Percentiles rank a stretch among this genome's conserved stretches.
phyloP scores from a whole-genome alignment of 2,329 filamentous ascomycete species.

The Trichoderma koningii region DNA sequence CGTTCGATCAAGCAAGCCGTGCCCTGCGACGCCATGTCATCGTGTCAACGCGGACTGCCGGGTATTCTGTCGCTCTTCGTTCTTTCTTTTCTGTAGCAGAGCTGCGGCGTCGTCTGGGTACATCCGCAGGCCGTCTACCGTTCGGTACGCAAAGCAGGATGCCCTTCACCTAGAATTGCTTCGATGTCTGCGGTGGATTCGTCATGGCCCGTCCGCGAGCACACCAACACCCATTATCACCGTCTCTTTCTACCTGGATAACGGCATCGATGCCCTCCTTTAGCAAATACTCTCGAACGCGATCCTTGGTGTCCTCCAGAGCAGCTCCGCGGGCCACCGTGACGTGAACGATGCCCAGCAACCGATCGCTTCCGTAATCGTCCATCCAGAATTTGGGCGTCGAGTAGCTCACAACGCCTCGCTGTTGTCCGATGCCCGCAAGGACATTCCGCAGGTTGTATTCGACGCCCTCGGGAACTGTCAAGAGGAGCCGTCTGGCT shows the following conservation, averaged over 20 bases:
- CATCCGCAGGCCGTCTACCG: not conserved
- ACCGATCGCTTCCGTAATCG: constrained; percentile 59
- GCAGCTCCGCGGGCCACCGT: constrained; percentile 72
- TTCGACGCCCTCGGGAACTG: constrained; percentile 80
- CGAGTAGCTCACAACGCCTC: constrained; percentile 82
- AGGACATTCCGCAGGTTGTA: constrained; percentile 86
- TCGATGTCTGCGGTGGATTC: constrained; percentile 37
- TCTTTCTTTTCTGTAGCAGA: not conserved
- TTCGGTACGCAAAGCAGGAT: not conserved
- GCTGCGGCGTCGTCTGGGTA: not conserved
- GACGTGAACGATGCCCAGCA: constrained; percentile 85
- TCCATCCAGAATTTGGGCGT: constrained; percentile 93
- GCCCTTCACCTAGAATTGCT: constrained; percentile 37
- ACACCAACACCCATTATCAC: constrained; percentile 68
- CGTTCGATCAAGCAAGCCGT: not conserved
- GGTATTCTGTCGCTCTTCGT: not conserved
- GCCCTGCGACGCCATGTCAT: not conserved
- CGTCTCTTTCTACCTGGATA: constrained; percentile 85
- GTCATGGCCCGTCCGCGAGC: constrained; percentile 35
- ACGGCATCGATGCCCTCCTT: constrained; percentile 77
- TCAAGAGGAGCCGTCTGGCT: constrained; percentile 79
- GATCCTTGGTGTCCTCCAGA: constrained; percentile 78
- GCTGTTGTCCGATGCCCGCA: constrained; percentile 76
- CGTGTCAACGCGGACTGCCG: not conserved
- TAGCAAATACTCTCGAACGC: constrained; percentile 71